Evolutionary conservation across 345 rosid genomes (phyloP), one percentile per base, ranked within the genome.

Genomic region (Stellera chamaejasme): DNA sequence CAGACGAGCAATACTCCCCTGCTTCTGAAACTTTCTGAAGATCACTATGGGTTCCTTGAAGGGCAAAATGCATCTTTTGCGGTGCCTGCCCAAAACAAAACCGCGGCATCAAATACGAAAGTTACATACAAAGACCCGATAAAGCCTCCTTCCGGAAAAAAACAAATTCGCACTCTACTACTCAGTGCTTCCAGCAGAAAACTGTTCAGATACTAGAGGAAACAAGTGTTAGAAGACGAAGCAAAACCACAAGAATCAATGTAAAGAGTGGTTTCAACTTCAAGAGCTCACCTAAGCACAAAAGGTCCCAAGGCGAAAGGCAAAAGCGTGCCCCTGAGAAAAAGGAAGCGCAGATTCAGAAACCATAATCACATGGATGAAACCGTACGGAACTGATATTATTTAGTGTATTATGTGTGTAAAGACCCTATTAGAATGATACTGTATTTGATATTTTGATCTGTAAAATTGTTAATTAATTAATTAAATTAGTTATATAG

Each of bases 1-100:
- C 64, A 23, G 63, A 63, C 19, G 48, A 42, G 57, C 54, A 57
- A 69, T 43, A 52, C 47, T 66, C 52, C 48, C 62, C 66, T 39
- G 58, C 28, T 4, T 60, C 60, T 36, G 52, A 43, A 19, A 58
- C 49, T 36, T 28, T 63, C 48, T 62, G 64, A 54, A 61, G 50
- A 44, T 50, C 42, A 44, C 50, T 46, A 50, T 28, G 56, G 59
- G 65, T 66, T 64, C 54, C 62, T 49, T 23, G 62, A 69, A 68
- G 59, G 39, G 64, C 56, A 62, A 67, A 61, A 48, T 57, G 67
- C 71, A 70, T 71, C 66, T 65, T 73, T 71, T 48, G 62, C 57
- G 62, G 65, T 66, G 57, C 72, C 75, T 69, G 48, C 44, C 54
- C 55, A 48, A 39, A 36, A 57, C 23, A 15, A 19, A 19, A 56